A percentile compares a stretch with the other conserved stretches of the same genome.
phyloP scores from a whole-genome alignment of 306 rosid genomes.

The Hylodesmum podocarpum region DNA sequence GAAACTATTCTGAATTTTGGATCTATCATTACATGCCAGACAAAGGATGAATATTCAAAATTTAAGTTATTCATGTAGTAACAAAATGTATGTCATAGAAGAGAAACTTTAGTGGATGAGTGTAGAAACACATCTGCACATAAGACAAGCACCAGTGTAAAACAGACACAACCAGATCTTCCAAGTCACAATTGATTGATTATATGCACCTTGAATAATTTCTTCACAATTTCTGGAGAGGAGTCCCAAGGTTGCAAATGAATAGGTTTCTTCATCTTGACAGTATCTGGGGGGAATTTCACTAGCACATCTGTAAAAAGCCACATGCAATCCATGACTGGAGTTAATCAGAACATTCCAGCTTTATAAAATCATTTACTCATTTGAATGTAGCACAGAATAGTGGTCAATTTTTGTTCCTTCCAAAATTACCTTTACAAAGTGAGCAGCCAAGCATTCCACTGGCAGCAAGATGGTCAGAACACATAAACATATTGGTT shows the following conservation, averaged over 20 bases:
- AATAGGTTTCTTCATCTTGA: constrained; percentile 91
- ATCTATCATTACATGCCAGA: background rate
- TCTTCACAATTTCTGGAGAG: constrained; percentile 76
- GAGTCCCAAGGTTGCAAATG: constrained; percentile 88
- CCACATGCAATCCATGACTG: constrained; percentile 23
- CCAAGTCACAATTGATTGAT: constrained; percentile 12
- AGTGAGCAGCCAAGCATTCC: constrained; percentile 66
- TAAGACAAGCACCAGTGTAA: background rate
- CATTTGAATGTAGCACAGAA: constrained; percentile 12
- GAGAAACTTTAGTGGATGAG: background rate
- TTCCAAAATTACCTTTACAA: constrained; percentile 68
- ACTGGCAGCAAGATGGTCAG: constrained; percentile 58
- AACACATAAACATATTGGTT: constrained; percentile 44
- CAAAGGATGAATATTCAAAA: background rate
- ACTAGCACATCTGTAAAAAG: constrained; percentile 63
- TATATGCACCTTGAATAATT: constrained; percentile 80
- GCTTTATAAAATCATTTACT: constrained; percentile 15
- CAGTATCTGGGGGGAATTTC: constrained; percentile 81
- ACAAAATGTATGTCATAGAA: background rate
- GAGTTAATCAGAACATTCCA: constrained; percentile 27
- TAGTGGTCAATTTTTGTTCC: constrained; percentile 16
- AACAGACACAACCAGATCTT: constrained; percentile 5
- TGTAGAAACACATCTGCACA: background rate
- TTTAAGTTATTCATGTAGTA: background rate
- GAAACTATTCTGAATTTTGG: background rate